phyloP scores from a whole-genome alignment of 352 stramenopile species.

The Pythium coloratum region DNA sequence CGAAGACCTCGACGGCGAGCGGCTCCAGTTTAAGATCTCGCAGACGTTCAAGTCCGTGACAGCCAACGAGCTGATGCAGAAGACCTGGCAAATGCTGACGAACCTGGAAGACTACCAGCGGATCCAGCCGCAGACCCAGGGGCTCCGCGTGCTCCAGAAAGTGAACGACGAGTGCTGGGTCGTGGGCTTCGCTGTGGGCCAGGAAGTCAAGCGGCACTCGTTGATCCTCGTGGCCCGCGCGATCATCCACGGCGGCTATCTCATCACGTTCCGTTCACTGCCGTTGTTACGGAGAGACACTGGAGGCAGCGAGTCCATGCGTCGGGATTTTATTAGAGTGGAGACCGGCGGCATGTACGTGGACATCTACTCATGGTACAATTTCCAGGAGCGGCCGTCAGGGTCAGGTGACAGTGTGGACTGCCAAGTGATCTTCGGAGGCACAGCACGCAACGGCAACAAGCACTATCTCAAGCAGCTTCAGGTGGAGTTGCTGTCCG shows the following conservation, averaged over 20 bases:
- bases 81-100: conserved; percentile 69
- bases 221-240: conserved; percentile 63
- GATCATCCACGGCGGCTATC: conserved; percentile 57
- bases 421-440: conserved; percentile 71
- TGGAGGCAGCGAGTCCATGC: conserved; percentile 24
- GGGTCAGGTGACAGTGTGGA: conserved; percentile 24
- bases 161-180: conserved; percentile 66
- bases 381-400: conserved; percentile 47
- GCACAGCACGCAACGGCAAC: conserved; percentile 48
- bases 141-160: conserved; percentile 53
- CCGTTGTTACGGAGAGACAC: conserved; percentile 34
- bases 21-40: conserved; percentile 64
- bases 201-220: conserved; percentile 37
- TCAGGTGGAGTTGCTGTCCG: conserved; percentile 63
- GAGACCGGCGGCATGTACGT: conserved; percentile 55
- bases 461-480: conserved; percentile 62
- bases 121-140: conserved; percentile 61
- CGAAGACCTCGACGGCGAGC: conserved; percentile 30
- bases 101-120: conserved; percentile 46
- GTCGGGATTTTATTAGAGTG: conserved; percentile 41
- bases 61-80: conserved; percentile 56
- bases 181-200: conserved; percentile 43
- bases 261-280: conserved; percentile 72
- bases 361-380: conserved; percentile 76
- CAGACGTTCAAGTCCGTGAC: conserved; percentile 52